phyloP scores from a whole-genome alignment of 1,284 basidiomycete genomes.

The Xerocomus nothofagi region DNA sequence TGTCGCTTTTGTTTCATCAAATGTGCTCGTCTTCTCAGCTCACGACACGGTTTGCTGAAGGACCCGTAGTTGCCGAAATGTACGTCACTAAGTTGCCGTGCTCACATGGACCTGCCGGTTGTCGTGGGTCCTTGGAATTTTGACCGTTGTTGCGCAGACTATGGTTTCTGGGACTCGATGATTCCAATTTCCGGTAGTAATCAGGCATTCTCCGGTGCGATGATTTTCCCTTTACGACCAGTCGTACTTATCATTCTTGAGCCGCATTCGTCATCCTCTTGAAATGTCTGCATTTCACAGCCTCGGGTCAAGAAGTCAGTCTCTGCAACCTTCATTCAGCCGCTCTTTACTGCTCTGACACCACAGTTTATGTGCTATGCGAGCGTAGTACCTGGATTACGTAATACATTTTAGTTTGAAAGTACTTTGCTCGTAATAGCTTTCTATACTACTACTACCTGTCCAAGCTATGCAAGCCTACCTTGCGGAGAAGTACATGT shows the following conservation, averaged over 20 bases:
- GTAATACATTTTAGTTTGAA: too few species aligned
- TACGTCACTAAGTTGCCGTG: not conserved
- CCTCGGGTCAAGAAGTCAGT: too few species aligned
- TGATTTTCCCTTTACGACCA: not conserved
- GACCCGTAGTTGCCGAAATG: not conserved
- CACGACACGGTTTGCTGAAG: not conserved
- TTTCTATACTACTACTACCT: not conserved
- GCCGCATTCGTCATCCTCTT: not conserved
- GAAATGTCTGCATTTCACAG: not conserved
- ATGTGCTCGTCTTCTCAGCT: constrained; percentile 2
- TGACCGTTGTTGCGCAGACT: not conserved
- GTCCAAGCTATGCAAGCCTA: constrained; percentile 60
- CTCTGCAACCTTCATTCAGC: not conserved
- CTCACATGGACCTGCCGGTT: not conserved
- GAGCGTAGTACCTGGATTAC: too few species aligned
- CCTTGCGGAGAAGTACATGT: constrained; percentile 90
- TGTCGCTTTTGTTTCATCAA: constrained; percentile 1
- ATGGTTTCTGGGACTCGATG: not conserved
- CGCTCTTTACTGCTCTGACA: not conserved
- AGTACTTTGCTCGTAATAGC: not conserved
- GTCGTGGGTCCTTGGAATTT: not conserved
- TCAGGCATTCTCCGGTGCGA: not conserved
- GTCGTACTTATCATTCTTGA: not conserved
- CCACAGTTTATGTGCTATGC: too few species aligned
- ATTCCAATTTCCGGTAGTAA: too few species aligned